These are phyloP conservation scores for Aspergillus latus DNA, from an alignment of 2,329 filamentous ascomycete species.

Conservation along the genomic window DNA sequence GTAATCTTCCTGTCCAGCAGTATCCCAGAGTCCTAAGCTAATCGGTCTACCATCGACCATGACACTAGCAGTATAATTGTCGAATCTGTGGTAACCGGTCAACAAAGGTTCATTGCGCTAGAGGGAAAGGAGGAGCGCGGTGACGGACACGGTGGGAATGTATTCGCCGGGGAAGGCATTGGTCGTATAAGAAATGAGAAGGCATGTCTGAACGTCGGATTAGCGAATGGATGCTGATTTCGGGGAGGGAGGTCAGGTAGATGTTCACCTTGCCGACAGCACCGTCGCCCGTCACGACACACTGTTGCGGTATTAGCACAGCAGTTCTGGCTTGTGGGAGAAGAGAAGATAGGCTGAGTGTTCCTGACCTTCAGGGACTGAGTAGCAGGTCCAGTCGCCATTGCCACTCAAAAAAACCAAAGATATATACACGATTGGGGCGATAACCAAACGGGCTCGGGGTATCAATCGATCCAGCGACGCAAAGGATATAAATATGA, in stretches of 20 bases:
- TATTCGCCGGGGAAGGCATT: constrained; percentile 99
- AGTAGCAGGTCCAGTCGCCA: constrained; percentile 80
- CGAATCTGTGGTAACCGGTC: constrained; percentile 64
- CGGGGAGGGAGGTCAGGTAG: constrained; percentile 10
- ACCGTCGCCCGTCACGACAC: constrained; percentile 98
- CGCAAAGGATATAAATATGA: constrained; percentile 10
- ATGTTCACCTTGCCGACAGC: constrained; percentile 89
- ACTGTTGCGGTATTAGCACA: constrained; percentile 57
- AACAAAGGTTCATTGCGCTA: constrained; percentile 18
- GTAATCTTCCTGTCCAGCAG: constrained; percentile 97
- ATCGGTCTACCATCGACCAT: constrained; percentile 99
- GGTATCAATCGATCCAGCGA: constrained; percentile 13
- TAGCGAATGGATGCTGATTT: not conserved
- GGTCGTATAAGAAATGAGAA: constrained; percentile 98
- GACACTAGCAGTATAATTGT: constrained; percentile 98
- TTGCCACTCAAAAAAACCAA: constrained; percentile 33
- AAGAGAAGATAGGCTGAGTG: constrained; percentile 13
- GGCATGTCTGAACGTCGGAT: constrained; percentile 71
- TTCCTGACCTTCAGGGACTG: constrained; percentile 81
- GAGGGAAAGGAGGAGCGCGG: constrained; percentile 20
- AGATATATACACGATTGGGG: constrained; percentile 14
- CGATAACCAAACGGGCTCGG: constrained; percentile 7
- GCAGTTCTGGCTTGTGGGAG: constrained; percentile 34
- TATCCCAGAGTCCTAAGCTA: constrained; percentile 97
- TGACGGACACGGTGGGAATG: constrained; percentile 78